Conservation (phyloP, 768 basidiomycete species). For the Lepiota brunneoincarnata region DNA sequence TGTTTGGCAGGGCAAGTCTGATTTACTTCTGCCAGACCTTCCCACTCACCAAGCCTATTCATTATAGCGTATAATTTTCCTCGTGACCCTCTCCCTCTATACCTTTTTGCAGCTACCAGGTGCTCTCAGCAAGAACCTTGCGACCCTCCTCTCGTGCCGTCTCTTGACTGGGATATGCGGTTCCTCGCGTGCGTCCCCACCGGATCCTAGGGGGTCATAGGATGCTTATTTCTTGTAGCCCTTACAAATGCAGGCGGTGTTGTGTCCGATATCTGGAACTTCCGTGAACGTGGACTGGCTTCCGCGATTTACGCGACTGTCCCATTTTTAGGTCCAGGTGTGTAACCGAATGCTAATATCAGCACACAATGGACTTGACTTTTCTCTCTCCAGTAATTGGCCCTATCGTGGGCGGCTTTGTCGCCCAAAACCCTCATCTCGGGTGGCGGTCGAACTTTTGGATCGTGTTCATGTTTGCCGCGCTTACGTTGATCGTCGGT, state of each 20-base stretch:
- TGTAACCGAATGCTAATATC: slow-evolving; percentile 4
- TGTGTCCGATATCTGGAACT: slow-evolving; percentile 57
- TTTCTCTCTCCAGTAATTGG: slow-evolving; percentile 45
- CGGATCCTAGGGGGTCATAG: not conserved
- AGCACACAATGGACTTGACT: not conserved
- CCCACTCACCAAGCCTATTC: not conserved
- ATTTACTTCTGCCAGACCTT: not conserved
- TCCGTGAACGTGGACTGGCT: slow-evolving; percentile 58
- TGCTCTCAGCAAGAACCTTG: slow-evolving; percentile 44
- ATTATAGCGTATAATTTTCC: slow-evolving; percentile 48
- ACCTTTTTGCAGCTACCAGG: slow-evolving; percentile 53
- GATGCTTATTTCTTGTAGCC: slow-evolving; percentile 30
- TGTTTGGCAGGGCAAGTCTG: slow-evolving; percentile 48
- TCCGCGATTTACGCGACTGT: slow-evolving; percentile 57
- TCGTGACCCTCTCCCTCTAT: slow-evolving; percentile 49
- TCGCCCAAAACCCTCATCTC: slow-evolving; percentile 42
- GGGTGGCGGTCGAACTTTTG: slow-evolving; percentile 68
- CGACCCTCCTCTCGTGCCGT: slow-evolving; percentile 48
- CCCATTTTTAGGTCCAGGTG: slow-evolving; percentile 58
- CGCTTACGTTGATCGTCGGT: slow-evolving; percentile 39
- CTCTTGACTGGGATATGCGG: slow-evolving; percentile 59
- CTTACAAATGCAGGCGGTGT: slow-evolving; percentile 57
- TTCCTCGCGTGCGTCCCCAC: slow-evolving; percentile 43
- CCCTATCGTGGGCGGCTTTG: slow-evolving; percentile 66
- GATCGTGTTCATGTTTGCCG: slow-evolving; percentile 58